These are phyloP conservation scores for Hansenula sp. DNA, from an alignment of 1,139 yeast genomes.

Conservation along the genomic window DNA sequence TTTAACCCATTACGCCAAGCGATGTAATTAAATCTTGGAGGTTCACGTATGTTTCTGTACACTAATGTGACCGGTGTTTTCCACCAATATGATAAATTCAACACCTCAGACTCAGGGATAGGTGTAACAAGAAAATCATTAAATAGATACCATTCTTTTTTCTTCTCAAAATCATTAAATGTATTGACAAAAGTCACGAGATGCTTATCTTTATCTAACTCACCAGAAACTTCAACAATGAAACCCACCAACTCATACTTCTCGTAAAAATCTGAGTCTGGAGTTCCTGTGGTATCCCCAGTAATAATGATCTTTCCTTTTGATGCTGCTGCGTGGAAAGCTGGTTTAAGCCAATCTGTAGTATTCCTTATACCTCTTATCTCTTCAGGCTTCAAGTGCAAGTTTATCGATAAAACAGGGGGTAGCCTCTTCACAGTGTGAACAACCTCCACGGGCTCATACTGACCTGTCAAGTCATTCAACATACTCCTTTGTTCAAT, in stretches of 20 bases:
- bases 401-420: constrained; percentile 58
- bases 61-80: constrained; percentile 75
- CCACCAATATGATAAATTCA: constrained; percentile 71
- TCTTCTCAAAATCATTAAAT: constrained; percentile 26
- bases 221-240: constrained; percentile 64
- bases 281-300: constrained; percentile 30
- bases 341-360: constrained; percentile 57
- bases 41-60: constrained; percentile 45
- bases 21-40: constrained; percentile 32
- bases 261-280: constrained; percentile 27
- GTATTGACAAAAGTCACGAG: constrained; percentile 56
- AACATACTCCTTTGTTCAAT: constrained; percentile 42
- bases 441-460: constrained; percentile 50
- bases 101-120: constrained; percentile 61
- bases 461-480: constrained; percentile 44
- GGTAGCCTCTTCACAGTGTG: constrained; percentile 54
- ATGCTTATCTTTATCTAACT: constrained; percentile 50
- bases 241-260: constrained; percentile 62
- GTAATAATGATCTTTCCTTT: constrained; percentile 36
- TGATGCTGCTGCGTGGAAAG: constrained; percentile 45
- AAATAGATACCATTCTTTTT: constrained; percentile 69
- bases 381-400: constrained; percentile 50
- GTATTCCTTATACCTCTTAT: constrained; percentile 37
- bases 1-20: constrained; percentile 40
- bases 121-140: constrained; percentile 90